Percentiles rank a stretch among this genome's conserved stretches.
Evolutionary conservation across 495 filamentous ascomycete species (phyloP).

Genomic region (Cercophora samala): DNA sequence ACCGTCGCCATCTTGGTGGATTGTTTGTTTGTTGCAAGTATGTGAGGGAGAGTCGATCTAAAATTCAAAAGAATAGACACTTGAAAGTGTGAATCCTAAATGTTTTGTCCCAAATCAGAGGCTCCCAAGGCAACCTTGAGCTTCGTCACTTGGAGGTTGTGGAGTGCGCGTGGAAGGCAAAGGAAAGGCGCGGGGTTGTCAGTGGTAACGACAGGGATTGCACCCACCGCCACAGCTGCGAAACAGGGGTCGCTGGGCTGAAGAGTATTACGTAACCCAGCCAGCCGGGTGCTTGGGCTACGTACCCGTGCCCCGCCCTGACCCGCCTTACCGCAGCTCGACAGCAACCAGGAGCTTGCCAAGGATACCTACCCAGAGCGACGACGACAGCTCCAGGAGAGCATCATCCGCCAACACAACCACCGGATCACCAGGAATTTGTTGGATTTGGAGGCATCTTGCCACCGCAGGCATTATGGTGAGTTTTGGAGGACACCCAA

Average conservation of each 20-base stretch:
- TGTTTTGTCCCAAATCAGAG: not conserved
- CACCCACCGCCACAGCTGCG: not conserved
- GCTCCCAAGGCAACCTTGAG: conserved; percentile 15
- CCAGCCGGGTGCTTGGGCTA: not conserved
- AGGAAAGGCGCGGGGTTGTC: conserved; percentile 21
- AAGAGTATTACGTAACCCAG: conserved; percentile 21
- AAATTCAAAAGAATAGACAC: not conserved
- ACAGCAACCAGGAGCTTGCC: conserved; percentile 6
- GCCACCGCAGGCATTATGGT: conserved; percentile 24
- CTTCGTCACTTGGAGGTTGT: conserved; percentile 25
- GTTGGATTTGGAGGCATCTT: not conserved
- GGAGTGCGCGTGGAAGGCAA: conserved; percentile 22
- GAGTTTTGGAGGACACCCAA: not conserved
- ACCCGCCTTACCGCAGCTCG: not conserved
- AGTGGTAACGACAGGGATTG: conserved; percentile 4
- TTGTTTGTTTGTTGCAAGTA: no score
- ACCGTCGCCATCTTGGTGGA: conserved; percentile 28
- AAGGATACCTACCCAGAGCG: conserved; percentile 10
- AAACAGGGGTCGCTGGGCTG: not conserved
- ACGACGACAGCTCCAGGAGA: conserved; percentile 1
- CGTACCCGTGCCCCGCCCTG: not conserved
- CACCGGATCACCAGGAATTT: not conserved
- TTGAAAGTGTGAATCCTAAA: not conserved
- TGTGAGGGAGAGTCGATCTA: not conserved
- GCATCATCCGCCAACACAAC: not conserved